Percentiles rank a stretch among this genome's conserved stretches.
Conservation (phyloP, 352 stramenopile species). For the Discostella stelligera region DNA sequence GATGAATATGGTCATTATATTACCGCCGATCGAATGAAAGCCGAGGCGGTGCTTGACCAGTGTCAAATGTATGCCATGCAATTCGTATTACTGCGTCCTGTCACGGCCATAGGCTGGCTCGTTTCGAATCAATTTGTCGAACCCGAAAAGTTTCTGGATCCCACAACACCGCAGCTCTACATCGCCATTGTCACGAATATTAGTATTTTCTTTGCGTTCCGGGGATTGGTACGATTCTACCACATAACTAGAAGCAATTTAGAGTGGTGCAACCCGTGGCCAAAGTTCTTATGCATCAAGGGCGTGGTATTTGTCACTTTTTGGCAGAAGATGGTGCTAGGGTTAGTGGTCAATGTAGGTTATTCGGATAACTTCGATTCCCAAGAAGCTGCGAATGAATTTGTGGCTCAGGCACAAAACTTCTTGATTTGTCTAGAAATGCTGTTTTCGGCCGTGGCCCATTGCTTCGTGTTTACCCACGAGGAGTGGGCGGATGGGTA, state of each 20-base stretch:
- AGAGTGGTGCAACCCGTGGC: conserved; percentile 89
- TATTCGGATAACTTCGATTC: conserved; percentile 36
- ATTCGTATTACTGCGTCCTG: conserved; percentile 91
- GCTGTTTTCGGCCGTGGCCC: conserved; percentile 90
- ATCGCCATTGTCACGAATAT: conserved; percentile 91
- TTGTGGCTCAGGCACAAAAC: conserved; percentile 73
- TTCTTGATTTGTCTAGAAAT: conserved; percentile 97
- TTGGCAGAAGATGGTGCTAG: conserved; percentile 84
- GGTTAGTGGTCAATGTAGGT: conserved; percentile 48
- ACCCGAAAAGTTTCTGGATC: conserved; percentile 34
- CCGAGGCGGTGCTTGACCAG: conserved; percentile 84
- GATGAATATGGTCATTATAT: conserved; percentile 17
- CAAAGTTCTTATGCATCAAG: conserved; percentile 95
- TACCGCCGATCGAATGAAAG: conserved; percentile 29
- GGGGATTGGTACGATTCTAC: conserved; percentile 95
- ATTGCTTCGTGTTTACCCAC: conserved; percentile 91
- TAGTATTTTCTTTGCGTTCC: conserved; percentile 93
- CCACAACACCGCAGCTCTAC: conserved; percentile 79
- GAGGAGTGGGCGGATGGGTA: conserved; percentile 68
- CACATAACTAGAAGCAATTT: conserved; percentile 86
- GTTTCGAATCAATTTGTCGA: conserved; percentile 49
- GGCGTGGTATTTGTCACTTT: conserved; percentile 95
- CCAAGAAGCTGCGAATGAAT: conserved; percentile 29
- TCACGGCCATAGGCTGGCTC: conserved; percentile 74
- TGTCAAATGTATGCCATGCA: conserved; percentile 92